Evolutionary conservation across 106 monocot species (phyloP), one percentile per base, ranked within the genome.

Genomic region (Vanilla planifolia): DNA sequence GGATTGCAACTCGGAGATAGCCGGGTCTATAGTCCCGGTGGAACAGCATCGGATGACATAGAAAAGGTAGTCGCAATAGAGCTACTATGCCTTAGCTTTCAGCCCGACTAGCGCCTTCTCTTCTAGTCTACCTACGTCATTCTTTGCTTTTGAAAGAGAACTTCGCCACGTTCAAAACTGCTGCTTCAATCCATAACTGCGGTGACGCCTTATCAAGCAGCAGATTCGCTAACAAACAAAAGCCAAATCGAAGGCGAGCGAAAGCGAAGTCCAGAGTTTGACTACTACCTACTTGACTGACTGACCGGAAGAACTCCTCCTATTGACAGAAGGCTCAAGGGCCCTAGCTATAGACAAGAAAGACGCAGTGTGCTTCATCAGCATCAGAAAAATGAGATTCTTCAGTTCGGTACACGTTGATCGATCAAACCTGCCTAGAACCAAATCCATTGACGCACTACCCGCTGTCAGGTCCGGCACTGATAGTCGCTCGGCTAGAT

Each of bases 281-380:
- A 43, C 43, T 43, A 43, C 43, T 43, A 43, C 4, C 43, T 43
- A 43, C 43, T 43, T 43, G 43, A 43, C 8, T 43, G 8, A 43
- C 8, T 4, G 43, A 43, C 42, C 42, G 42, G 42, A 42, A 42
- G 42, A 42, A 42, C 42, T 42, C 42, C 42, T 42, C 42, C 42
- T 42, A 42, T 42, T 42, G 42, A 42, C 42, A 42, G 42, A 42
- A 42, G 42, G 42, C 42, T 42, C 42, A 42, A 42, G 42, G 42
- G 42, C 42, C 42, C 42, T 42, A 42, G 42, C 42, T 42, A 42
- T 42, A 42, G 42, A 42, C 42, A 42, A 42, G 42, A 42, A 42
- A 42, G 42, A 42, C 42, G 42, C 42, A 42, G 42, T 42, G 42
- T 42, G 42, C 2, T 42, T 42, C 42, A 42, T 42, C 42, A 42